Conservation (phyloP, 192 early-diverging fungal species). For the Linnemannia exigua region DNA sequence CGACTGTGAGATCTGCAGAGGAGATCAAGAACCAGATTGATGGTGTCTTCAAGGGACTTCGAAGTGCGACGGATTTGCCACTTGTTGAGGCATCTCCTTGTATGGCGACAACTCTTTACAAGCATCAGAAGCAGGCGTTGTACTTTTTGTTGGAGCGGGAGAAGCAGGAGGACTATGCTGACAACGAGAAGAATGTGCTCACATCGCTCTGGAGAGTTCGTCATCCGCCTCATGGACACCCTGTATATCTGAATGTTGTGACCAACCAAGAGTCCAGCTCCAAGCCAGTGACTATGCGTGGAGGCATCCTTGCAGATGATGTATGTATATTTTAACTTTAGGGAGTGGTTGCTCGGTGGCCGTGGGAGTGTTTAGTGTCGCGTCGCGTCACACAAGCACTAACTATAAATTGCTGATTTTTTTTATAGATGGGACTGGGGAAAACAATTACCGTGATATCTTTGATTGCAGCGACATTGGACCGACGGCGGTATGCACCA, state of each 20-base stretch:
- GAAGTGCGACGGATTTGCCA: slow-evolving; percentile 59
- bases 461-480: slow-evolving; percentile 63
- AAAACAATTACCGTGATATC: slow-evolving; percentile 74
- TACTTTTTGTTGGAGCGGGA: slow-evolving; percentile 85
- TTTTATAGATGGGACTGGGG: slow-evolving; percentile 67
- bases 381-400: background rate
- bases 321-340: slow-evolving; percentile 21
- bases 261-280: slow-evolving; percentile 59
- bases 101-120: slow-evolving; percentile 69
- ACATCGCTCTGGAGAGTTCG: slow-evolving; percentile 61
- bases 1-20: slow-evolving; percentile 33
- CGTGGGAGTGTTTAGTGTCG: background rate
- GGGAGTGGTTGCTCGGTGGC: no score
- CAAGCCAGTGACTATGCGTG: slow-evolving; percentile 63
- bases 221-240: slow-evolving; percentile 51
- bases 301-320: slow-evolving; percentile 73
- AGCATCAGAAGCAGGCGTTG: slow-evolving; percentile 89
- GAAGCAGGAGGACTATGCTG: slow-evolving; percentile 68
- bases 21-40: slow-evolving; percentile 68
- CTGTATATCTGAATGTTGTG: slow-evolving; percentile 62
- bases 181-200: slow-evolving; percentile 58
- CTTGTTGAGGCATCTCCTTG: slow-evolving; percentile 65
- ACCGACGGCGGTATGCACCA: slow-evolving; percentile 29
- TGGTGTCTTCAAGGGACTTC: slow-evolving; percentile 71
- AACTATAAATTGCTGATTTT: background rate